Percentiles rank a stretch among this genome's conserved stretches.
phyloP scores from a whole-genome alignment of 176 grass and related monocot species.

The Alloteropsis semialata region DNA sequence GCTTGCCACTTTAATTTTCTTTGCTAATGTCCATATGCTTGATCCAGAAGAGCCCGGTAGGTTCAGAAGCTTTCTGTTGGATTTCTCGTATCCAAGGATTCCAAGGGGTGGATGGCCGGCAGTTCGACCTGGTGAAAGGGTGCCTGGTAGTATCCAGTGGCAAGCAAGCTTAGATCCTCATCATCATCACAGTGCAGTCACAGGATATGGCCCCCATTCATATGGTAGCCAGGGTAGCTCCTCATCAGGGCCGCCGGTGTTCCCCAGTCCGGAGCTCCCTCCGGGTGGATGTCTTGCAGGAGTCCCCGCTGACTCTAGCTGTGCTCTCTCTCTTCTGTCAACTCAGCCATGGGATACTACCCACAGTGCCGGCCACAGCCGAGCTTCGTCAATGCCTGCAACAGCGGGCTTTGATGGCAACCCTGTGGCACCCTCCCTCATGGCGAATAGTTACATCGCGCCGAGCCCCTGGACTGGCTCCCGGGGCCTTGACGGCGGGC shows the following conservation, averaged over 20 bases:
- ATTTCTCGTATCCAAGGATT: conserved; percentile 85
- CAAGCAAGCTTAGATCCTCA: conserved; percentile 42
- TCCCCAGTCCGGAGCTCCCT: conserved; percentile 55
- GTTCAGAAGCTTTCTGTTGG: conserved; percentile 75
- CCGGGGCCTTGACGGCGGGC: conserved; percentile 29
- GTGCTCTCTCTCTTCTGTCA: conserved; percentile 99
- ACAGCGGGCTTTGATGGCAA: conserved; percentile 39
- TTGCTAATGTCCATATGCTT: conserved; percentile 11
- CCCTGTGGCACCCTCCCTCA: conserved; percentile 44
- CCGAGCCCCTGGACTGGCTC: conserved; percentile 48
- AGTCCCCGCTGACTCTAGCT: conserved; percentile 78
- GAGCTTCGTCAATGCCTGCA: conserved; percentile 33
- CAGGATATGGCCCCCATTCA: conserved; percentile 33
- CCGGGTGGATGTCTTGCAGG: conserved; percentile 49
- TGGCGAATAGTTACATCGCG: conserved; percentile 44
- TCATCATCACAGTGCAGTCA: conserved; percentile 30
- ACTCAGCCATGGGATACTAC: conserved; percentile 67
- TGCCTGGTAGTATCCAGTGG: conserved; percentile 50
- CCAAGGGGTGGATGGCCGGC: conserved; percentile 56
- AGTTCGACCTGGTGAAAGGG: conserved; percentile 37
- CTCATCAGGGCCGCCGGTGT: conserved; percentile 24
- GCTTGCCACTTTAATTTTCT: neutral
- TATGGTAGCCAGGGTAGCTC: conserved; percentile 37
- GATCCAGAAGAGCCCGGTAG: conserved; percentile 52
- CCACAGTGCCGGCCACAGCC: conserved; percentile 38